Evolutionary conservation across 2,329 filamentous ascomycete genomes (phyloP).

Genomic region (Colletotrichum navitas): DNA sequence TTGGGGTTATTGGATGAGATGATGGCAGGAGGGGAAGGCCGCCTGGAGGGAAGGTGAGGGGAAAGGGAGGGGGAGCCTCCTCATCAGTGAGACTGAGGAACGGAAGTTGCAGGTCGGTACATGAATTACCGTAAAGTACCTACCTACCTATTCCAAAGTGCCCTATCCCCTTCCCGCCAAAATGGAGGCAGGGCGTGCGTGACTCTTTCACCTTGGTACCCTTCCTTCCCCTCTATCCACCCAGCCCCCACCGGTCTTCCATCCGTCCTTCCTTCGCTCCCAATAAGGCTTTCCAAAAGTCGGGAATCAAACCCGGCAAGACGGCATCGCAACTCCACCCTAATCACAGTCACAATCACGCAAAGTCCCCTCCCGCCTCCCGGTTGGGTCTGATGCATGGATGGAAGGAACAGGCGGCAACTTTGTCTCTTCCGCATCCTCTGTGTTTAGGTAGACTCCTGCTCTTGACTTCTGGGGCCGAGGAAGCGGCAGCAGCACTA

Average conservation of each 20-base stretch:
- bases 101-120: neutral
- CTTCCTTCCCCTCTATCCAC: neutral
- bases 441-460: neutral
- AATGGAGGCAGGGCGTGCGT: neutral
- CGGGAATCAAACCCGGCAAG: conserved; percentile 10
- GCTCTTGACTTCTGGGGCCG: neutral
- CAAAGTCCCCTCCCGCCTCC: neutral
- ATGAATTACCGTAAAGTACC: too few relatives aligned
- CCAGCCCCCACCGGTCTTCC: neutral
- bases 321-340: conserved; percentile 12
- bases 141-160: neutral
- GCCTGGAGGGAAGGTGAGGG: conserved; percentile 1
- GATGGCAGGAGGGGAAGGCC: neutral
- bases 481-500: neutral
- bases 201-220: neutral
- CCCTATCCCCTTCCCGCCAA: neutral
- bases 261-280: neutral
- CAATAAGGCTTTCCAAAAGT: neutral
- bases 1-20: conserved; percentile 8
- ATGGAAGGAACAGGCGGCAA: conserved; percentile 1
- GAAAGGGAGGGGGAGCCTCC: neutral
- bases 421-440: neutral
- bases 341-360: neutral
- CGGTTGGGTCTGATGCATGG: neutral
- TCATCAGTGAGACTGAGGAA: neutral